Evolutionary conservation across 495 filamentous ascomycete species (phyloP), one percentile per base, ranked within the genome.

Genomic region (Tuber microsphaerosporum): DNA sequence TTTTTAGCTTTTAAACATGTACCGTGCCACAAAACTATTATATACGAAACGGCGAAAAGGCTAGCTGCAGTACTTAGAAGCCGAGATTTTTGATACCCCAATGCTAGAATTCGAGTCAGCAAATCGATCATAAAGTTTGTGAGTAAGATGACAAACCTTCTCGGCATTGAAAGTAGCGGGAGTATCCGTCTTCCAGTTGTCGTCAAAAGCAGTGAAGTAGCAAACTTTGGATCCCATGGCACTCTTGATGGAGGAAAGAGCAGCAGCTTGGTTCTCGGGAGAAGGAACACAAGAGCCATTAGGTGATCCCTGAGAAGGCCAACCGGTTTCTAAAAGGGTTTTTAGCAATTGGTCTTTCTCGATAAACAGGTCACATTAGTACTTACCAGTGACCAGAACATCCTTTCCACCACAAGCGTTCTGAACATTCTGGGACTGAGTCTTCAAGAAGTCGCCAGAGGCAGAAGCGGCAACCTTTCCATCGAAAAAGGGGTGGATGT

Each of bases 401-500:
- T 84, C 84, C 81, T 91, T 92, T 20, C 86, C 87, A 37, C 85
- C 84, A 70, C 86, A 87, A n/a, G 86, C 85, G 0, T 85, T 81
- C 22, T 79, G 74, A 56, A 97, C 87, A 42, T 85, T 85, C 31
- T 84, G 83, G 31, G 86, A 86, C 77, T 89, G 86, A 42, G 84
- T 82, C 8, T 83, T 76, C 7, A 92, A 87, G 80, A 92, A 97
- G 5, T 83, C 74, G 19, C 93, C 94, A 10, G 93, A 88, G 42
- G 85, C 82, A 1, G 84, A 81, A 8, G 93, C 85, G 10, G 75
- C 80, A 43, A 88, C 86, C 16, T 86, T 87, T 3, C 86, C 84
- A 76, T 94, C 91, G 82, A 97, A 97, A 86, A 94, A 97, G 19
- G 93, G 88, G 81, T 97, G 94, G 75, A 88, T 87, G 81, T 97